Base-by-base conservation (phyloP, 2,329 filamentous ascomycete species). In the Nothophaeocryptopus gaeumannii region DNA sequence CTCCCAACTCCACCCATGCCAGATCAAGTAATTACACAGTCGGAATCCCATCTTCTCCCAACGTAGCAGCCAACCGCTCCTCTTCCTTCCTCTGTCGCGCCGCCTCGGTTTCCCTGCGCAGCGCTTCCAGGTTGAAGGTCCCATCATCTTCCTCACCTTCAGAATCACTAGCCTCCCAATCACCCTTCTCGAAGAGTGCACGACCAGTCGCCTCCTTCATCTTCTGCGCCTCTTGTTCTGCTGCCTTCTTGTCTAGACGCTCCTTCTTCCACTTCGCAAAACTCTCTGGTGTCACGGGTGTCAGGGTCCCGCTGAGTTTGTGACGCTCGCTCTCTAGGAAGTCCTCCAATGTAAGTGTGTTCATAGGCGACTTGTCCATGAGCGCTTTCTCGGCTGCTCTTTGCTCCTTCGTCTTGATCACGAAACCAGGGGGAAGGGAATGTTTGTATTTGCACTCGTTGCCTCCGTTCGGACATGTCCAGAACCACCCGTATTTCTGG, bases 371-470 rank as follows among this genome's bases (percentile, higher is more conserved):
- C 74, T 99, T 99, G 71, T 97, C 93, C 79, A 96, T 78, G 48
- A 96, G 74, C 2, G 93, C 93, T 75, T 96, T 99, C 72, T 99
- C 95, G 15, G 90, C 90, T 2, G 89, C 90, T 61, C 89, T 82
- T 70, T 99, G 93, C 70, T 97, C 95, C 73, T 95, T 96, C 13
- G 93, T 99, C 78, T 99, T 99, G 56, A 99, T 80, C 37, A 99
- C 78, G 75, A 97, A 99, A 50, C 93, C 93, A 66, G 91, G 88
- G 62, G 95, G 93, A 63, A 99, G 79, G 65, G 88, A 90, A 72
- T 99, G 93, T 74, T 88, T 91, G 70, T 99, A 99, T 86, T 93
- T 97, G 86, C 93, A 99, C 73, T 96, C 89, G 68, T 99, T 87
- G 57, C 88, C 92, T 58, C 90, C 91, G 66, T 97, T 97, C 39